Conservation (phyloP, 495 filamentous ascomycete species). For the Aspergillus nidulans region DNA sequence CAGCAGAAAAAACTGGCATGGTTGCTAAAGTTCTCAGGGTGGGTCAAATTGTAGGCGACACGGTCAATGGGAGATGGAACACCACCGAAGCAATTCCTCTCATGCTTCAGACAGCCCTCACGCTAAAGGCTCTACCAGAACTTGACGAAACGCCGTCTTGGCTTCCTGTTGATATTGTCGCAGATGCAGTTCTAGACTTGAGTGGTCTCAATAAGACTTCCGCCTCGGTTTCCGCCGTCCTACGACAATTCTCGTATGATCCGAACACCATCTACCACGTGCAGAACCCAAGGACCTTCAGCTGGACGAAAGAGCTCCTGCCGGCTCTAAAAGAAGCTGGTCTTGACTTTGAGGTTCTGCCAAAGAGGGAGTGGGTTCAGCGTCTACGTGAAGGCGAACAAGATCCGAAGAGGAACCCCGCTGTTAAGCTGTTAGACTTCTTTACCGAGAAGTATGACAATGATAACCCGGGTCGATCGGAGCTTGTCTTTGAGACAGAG, state of each 20-base stretch:
- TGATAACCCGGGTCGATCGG: conserved; percentile 10
- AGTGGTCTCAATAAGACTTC: conserved; percentile 19
- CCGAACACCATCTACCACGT: conserved; percentile 47
- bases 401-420: conserved; percentile 42
- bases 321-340: conserved; percentile 42
- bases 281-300: conserved; percentile 45
- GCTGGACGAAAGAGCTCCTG: conserved; percentile 51
- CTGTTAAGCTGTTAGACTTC: conserved; percentile 57
- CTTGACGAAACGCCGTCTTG: conserved; percentile 52
- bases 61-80: conserved; percentile 55
- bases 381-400: conserved; percentile 35
- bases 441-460: conserved; percentile 35
- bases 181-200: conserved; percentile 21
- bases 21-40: conserved; percentile 46
- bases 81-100: conserved; percentile 59
- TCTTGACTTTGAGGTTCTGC: conserved; percentile 40
- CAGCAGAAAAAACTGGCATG: conserved; percentile 35
- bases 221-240: background rate
- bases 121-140: conserved; percentile 49
- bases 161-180: conserved; percentile 40
- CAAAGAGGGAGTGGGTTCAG: conserved; percentile 46
- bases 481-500: conserved; percentile 8
- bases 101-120: conserved; percentile 49
- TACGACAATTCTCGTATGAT: conserved; percentile 7
- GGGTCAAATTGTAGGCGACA: conserved; percentile 63